Percentiles rank a stretch among this genome's conserved stretches.
These are phyloP conservation scores for Mycena venus DNA, from an alignment of 768 basidiomycete genomes.

Conservation along the genomic window DNA sequence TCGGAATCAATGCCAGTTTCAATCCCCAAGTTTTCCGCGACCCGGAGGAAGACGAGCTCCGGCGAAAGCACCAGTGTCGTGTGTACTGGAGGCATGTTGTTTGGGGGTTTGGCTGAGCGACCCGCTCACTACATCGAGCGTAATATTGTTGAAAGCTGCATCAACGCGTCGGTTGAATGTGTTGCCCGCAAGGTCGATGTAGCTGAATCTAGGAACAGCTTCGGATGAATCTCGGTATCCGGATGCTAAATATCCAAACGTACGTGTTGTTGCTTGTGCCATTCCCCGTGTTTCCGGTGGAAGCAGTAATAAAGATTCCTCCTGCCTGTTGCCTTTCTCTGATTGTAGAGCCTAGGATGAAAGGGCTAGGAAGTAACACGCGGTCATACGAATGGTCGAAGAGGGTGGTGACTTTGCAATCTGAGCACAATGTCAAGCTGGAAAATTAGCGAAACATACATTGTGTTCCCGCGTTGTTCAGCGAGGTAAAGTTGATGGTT, in stretches of 20 bases:
- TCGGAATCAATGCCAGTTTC: neutral
- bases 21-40: slow-evolving; percentile 10
- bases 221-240: neutral
- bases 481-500: slow-evolving; percentile 57
- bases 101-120: slow-evolving; percentile 46
- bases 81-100: neutral
- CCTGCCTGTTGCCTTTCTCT: slow-evolving; percentile 70
- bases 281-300: slow-evolving; percentile 69
- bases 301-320: slow-evolving; percentile 62
- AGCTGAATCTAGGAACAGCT: slow-evolving; percentile 57
- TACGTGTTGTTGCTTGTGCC: slow-evolving; percentile 75
- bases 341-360: slow-evolving; percentile 71
- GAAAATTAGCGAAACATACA: slow-evolving; percentile 47
- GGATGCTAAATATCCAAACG: neutral
- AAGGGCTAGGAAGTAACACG: slow-evolving; percentile 67
- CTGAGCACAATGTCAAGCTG: neutral
- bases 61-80: slow-evolving; percentile 11
- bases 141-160: slow-evolving; percentile 72
- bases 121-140: slow-evolving; percentile 69
- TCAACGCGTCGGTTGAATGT: slow-evolving; percentile 73
- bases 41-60: slow-evolving; percentile 28
- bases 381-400: slow-evolving; percentile 83
- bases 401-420: slow-evolving; percentile 57
- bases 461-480: slow-evolving; percentile 48
- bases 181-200: slow-evolving; percentile 70